A percentile compares a stretch with the other conserved stretches of the same genome.
Evolutionary conservation across 2,329 filamentous ascomycete species (phyloP).

Genomic region (Penicillium freii): DNA sequence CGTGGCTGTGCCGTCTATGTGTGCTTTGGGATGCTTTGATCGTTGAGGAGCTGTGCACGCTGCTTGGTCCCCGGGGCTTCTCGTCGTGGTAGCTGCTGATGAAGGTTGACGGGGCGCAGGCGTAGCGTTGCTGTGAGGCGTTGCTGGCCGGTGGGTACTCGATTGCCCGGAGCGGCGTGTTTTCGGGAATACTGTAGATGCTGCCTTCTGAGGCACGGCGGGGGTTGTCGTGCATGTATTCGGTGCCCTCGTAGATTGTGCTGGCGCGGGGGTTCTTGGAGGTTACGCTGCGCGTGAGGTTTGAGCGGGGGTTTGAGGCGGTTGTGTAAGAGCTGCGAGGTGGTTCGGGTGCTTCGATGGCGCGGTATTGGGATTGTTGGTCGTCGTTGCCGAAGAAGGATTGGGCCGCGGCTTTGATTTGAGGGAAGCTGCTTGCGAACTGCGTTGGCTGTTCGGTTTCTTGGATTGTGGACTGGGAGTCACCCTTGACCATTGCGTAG

Average conservation of each 20-base stretch:
- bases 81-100: slow-evolving; percentile 44
- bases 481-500: slow-evolving; percentile 68
- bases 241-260: slow-evolving; percentile 43
- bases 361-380: slow-evolving; percentile 22
- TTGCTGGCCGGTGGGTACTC: slow-evolving; percentile 36
- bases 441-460: slow-evolving; percentile 22
- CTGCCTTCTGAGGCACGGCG: slow-evolving; percentile 41
- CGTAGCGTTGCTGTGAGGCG: slow-evolving; percentile 22
- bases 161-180: slow-evolving; percentile 41
- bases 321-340: slow-evolving; percentile 24
- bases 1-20: slow-evolving; percentile 18
- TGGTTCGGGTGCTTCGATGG: slow-evolving; percentile 35
- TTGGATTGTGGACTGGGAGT: slow-evolving; percentile 36
- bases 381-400: slow-evolving; percentile 10
- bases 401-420: slow-evolving; percentile 25
- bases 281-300: slow-evolving; percentile 33
- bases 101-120: slow-evolving; percentile 39
- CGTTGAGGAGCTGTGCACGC: slow-evolving; percentile 39
- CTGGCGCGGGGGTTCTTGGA: slow-evolving; percentile 44
- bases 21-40: slow-evolving; percentile 33
- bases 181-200: slow-evolving; percentile 34
- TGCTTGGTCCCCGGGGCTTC: slow-evolving; percentile 31
- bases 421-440: slow-evolving; percentile 27
- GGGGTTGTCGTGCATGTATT: slow-evolving; percentile 32
- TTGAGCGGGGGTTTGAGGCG: slow-evolving; percentile 31